These are phyloP conservation scores for Knufia petricola DNA, from an alignment of 2,329 filamentous ascomycete genomes.

Conservation along the genomic window DNA sequence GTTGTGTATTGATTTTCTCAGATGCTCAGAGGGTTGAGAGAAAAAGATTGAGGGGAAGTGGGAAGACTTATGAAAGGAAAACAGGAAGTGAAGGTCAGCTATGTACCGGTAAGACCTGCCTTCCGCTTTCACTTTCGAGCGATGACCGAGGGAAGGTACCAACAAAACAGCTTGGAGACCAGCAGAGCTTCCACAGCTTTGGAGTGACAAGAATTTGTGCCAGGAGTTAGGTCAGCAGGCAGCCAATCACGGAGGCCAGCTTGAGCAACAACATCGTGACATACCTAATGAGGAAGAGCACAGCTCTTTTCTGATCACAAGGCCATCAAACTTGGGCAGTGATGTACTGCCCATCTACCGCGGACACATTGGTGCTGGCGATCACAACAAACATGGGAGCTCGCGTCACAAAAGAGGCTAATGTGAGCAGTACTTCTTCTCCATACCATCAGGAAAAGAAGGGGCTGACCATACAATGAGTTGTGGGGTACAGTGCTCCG, in stretches of 20 bases:
- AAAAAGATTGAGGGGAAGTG: neutral
- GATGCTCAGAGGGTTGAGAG: neutral
- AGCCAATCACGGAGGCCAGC: neutral
- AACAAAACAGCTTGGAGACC: neutral
- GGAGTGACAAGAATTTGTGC: neutral
- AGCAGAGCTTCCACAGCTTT: neutral
- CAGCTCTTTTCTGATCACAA: conserved; percentile 5
- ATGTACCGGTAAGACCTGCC: neutral
- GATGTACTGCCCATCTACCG: neutral
- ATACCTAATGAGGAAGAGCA: neutral
- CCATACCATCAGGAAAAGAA: neutral
- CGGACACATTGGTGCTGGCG: conserved; percentile 1
- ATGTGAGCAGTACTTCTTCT: neutral
- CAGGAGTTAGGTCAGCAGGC: neutral
- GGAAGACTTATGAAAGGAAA: neutral
- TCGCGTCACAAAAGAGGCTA: neutral
- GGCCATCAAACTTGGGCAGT: neutral
- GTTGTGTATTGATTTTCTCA: neutral
- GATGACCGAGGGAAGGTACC: neutral
- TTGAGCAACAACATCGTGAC: neutral
- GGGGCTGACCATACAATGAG: neutral
- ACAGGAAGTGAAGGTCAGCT: neutral
- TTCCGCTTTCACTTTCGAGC: neutral
- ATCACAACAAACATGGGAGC: conserved; percentile 2
- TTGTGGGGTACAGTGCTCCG: neutral